These are phyloP conservation scores for Karstenula rhodostoma DNA, from an alignment of 2,329 filamentous ascomycete genomes.

Conservation along the genomic window DNA sequence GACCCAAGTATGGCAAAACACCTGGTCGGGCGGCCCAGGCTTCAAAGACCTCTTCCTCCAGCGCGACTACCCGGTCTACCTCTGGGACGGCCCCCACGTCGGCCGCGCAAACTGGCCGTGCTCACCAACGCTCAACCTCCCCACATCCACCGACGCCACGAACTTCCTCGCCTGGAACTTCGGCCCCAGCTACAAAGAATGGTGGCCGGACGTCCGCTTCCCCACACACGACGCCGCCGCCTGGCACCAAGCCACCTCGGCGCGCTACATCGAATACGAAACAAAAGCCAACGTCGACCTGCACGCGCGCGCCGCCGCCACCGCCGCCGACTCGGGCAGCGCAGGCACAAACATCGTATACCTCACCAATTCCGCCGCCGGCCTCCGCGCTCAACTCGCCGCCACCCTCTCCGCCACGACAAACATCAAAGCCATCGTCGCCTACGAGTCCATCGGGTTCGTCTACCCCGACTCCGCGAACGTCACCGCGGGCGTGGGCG, in stretches of 20 bases:
- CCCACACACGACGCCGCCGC: slow-evolving; percentile 26
- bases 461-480: slow-evolving; percentile 36
- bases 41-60: slow-evolving; percentile 38
- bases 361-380: slow-evolving; percentile 35
- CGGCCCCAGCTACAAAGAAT: slow-evolving; percentile 25
- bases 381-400: slow-evolving; percentile 31
- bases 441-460: slow-evolving; percentile 37
- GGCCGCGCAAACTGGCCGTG: slow-evolving; percentile 37
- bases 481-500: slow-evolving; percentile 28
- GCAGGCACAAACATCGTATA: slow-evolving; percentile 33
- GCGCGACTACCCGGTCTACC: slow-evolving; percentile 36
- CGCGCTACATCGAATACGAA: slow-evolving; percentile 35
- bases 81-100: slow-evolving; percentile 37
- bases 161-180: slow-evolving; percentile 39
- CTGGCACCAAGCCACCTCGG: slow-evolving; percentile 34
- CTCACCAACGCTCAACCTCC: slow-evolving; percentile 25
- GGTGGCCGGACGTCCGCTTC: slow-evolving; percentile 36
- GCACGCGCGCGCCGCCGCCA: slow-evolving; percentile 31
- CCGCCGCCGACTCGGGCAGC: slow-evolving; percentile 34
- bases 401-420: slow-evolving; percentile 29
- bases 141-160: slow-evolving; percentile 26
- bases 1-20: slow-evolving; percentile 39
- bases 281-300: slow-evolving; percentile 31
- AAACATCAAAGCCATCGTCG: slow-evolving; percentile 38
- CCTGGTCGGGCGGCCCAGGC: slow-evolving; percentile 35